Base-by-base conservation (phyloP, 140 eudicot genomes). In the Anethum foeniculum region DNA sequence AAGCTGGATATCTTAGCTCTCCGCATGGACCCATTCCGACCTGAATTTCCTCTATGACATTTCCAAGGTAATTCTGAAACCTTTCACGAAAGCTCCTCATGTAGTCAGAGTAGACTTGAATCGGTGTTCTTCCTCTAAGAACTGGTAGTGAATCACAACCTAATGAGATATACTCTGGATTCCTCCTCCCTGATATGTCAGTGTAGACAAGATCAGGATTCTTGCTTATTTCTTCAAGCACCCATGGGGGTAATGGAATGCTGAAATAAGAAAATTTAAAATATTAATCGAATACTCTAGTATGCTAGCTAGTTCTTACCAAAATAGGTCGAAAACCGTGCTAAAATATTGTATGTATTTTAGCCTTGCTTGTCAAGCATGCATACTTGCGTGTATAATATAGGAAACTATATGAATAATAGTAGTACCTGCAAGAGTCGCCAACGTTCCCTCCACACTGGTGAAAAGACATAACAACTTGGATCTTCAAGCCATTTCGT, bases 1-100 rank as follows among this genome's bases (percentile, higher is more conserved):
- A 94, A 79, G 99, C 88, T 84, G 99, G 99, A 85, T 94, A 94
- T 81, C 99, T 92, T 28, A 94, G 87, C 88, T 94, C 99, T 67
- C 99, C 99, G 86, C 99, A 94, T 1, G 99, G 99, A 3, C 99
- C 99, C 99, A 94, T 86, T 12, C 99, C 99, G 81, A 94, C 97
- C 91, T 94, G 99, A 39, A 94, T 86, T 79, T 94, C 97, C 97
- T 94, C 95, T 46, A 94, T 88, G 69, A 92, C 96, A 51, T 80
- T 77, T 77, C 99, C 99, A 48, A 94, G 76, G 83, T 92, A 94
- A 71, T 92, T 89, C 80, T 80, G 86, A 88, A 94, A 94, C 72
- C 83, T 89, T 51, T 90, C 91, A 30, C 82, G 86, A 88, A 94
- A 94, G 87, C 93, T 88, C 78, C 89, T 89, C 99, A 94, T 94